phyloP scores from a whole-genome alignment of 306 rosid genomes.

The Prunus mume region DNA sequence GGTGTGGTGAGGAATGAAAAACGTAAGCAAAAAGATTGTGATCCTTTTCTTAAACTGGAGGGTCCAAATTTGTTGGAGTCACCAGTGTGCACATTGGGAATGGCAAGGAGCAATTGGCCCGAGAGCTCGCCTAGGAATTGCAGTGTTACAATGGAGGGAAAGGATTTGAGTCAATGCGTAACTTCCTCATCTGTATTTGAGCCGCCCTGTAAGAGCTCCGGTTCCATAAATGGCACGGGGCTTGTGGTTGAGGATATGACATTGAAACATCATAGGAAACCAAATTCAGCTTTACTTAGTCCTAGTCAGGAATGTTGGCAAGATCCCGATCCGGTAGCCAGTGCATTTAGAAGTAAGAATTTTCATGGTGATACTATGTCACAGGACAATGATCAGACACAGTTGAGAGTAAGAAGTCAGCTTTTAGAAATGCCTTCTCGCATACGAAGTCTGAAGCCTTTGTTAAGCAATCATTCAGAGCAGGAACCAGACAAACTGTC shows the following conservation, averaged over 20 bases:
- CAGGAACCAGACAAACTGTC: conserved; percentile 27
- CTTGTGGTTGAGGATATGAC: conserved; percentile 35
- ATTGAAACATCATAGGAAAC: conserved; percentile 23
- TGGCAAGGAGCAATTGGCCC: conserved; percentile 26
- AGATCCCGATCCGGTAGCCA: conserved; percentile 19
- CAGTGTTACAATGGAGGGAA: conserved; percentile 30
- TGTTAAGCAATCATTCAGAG: conserved; percentile 21
- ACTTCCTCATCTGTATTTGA: conserved; percentile 43
- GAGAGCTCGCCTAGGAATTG: conserved; percentile 26
- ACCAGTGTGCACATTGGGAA: conserved; percentile 11
- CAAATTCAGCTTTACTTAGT: conserved; percentile 20
- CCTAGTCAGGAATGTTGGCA: conserved; percentile 29
- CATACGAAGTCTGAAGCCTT: conserved; percentile 19
- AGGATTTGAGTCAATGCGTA: conserved; percentile 28
- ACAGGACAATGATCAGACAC: conserved; percentile 32
- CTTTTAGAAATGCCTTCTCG: conserved; percentile 29
- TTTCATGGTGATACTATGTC: conserved; percentile 21
- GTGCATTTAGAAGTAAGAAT: conserved; percentile 31
- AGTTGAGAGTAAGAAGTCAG: conserved; percentile 40
- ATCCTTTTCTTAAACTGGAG: conserved; percentile 25
- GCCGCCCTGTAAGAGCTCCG: conserved; percentile 28
- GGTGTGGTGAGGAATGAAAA: conserved; percentile 29
- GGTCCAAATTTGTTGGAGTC: conserved; percentile 17
- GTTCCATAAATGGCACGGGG: conserved; percentile 31
- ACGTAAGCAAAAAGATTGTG: conserved; percentile 30